Evolutionary conservation across 352 stramenopile genomes (phyloP), one percentile per base, ranked within the genome.

Genomic region (Phytophthora pseudosyringae): DNA sequence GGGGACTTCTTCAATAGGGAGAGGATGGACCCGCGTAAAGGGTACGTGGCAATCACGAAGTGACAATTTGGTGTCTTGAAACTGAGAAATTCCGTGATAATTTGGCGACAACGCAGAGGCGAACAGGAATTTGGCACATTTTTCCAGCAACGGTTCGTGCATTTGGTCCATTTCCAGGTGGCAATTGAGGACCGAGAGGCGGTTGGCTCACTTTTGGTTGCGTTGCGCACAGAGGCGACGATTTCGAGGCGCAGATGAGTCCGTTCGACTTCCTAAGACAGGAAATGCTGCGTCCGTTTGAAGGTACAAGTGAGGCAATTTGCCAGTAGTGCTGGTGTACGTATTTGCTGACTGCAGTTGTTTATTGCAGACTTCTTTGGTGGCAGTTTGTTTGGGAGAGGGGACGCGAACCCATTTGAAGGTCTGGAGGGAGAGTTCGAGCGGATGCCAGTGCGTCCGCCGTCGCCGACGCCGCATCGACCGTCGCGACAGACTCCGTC

Each of bases 211-310:
- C 12, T 21, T 53, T 52, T 31, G 46, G 9, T 48, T 45, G 11
- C 16, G 4, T 45, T 55, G 54, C 26, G 29, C 55, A 18, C 43
- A 91, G 84, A 56, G 82, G 86, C 15, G 78, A 88, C 33, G 82
- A 91, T 46, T 86, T 90, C 56, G 80, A 93, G 32, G 82, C 82
- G 0, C 83, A 91, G 29, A 81, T 93, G 76, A 93, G 79, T 59
- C 84, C 84, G 25, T 93, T 93, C 46, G 84, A 93, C 68, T 93
- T 93, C 43, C 55, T 93, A 10, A 74, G 80, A 39, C 80, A 93
- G 47, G 84, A 93, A 59, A 91, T 93, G 81, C 66, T 93, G 47
- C 84, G 84, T 54, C 84, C 84, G 5, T 93, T 93, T 60, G 84
- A 91, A 73, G 78, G 84, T 90, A 21, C 21, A 21, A 21, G 21